Percentiles rank a stretch among this genome's conserved stretches.
These are phyloP conservation scores for Sarocladium oryzae DNA, from an alignment of 2,329 filamentous ascomycete genomes.

Conservation along the genomic window DNA sequence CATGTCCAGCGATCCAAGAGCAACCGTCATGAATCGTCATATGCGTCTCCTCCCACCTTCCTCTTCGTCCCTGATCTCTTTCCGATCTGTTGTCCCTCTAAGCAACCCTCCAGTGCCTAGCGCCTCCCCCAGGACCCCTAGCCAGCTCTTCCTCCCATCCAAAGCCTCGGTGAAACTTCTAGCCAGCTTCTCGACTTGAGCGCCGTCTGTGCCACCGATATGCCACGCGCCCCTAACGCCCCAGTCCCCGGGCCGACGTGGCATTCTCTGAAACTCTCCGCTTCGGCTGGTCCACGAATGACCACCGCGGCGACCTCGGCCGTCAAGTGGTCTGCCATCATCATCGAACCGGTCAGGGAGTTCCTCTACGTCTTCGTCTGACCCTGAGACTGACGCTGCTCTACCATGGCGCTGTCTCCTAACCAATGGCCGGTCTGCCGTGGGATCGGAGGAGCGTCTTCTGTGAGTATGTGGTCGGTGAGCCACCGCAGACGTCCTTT, in stretches of 20 bases:
- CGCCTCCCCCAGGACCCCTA: constrained; percentile 5
- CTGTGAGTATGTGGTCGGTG: constrained; percentile 16
- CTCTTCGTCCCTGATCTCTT: neutral
- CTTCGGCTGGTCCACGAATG: constrained; percentile 27
- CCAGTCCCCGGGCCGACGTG: constrained; percentile 25
- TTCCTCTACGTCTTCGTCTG: constrained; percentile 33
- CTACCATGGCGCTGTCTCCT: constrained; percentile 16
- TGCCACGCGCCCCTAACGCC: constrained; percentile 37
- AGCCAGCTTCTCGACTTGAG: constrained; percentile 17
- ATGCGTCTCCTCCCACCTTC: constrained; percentile 5
- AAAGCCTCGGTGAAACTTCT: constrained; percentile 11
- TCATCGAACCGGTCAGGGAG: constrained; percentile 43
- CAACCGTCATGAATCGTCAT: constrained; percentile 7
- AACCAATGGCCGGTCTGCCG: constrained; percentile 23
- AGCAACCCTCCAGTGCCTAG: constrained; percentile 7
- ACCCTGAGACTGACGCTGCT: constrained; percentile 17
- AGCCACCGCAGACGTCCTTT: constrained; percentile 16
- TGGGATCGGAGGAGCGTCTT: constrained; percentile 28
- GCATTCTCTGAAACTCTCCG: constrained; percentile 36
- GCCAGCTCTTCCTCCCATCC: constrained; percentile 11
- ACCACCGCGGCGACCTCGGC: neutral
- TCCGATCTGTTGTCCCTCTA: neutral
- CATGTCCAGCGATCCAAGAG: too few species aligned
- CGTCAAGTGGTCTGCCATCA: constrained; percentile 33
- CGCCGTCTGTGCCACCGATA: constrained; percentile 35